These are phyloP conservation scores for Lunularia cruciata DNA, from an alignment of 225 moss, liverwort and hornwort genomes.

Conservation along the genomic window DNA sequence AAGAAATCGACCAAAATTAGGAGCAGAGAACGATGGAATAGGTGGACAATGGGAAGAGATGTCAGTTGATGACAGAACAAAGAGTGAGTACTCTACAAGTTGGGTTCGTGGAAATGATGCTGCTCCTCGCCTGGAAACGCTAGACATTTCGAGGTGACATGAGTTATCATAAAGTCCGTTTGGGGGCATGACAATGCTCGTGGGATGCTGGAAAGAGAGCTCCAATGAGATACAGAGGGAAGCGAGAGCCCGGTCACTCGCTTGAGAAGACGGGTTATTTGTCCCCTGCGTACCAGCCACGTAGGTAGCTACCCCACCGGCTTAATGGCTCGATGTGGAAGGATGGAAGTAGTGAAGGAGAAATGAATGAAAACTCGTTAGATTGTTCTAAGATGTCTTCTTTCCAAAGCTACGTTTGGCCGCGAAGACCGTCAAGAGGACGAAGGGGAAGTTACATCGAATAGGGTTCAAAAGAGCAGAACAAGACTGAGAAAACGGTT, in stretches of 20 bases:
- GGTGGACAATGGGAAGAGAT: too few relatives aligned
- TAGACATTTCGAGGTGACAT: background rate
- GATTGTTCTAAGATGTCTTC: background rate
- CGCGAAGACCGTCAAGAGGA: too few relatives aligned
- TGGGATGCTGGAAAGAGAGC: background rate
- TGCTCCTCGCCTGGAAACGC: background rate
- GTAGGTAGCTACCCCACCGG: background rate
- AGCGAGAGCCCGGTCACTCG: background rate
- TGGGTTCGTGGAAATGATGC: too few relatives aligned
- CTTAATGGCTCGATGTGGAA: background rate
- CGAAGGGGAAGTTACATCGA: too few relatives aligned
- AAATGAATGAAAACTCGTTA: background rate
- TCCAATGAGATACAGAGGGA: background rate
- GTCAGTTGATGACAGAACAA: too few relatives aligned
- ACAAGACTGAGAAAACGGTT: background rate
- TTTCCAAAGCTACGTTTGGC: background rate
- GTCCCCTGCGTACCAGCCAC: background rate
- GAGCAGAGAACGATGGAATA: too few relatives aligned
- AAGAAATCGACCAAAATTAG: too few relatives aligned
- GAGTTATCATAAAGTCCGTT: background rate
- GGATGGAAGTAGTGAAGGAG: background rate
- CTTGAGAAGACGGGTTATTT: background rate
- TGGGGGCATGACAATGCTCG: background rate
- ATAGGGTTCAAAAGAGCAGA: too few relatives aligned
- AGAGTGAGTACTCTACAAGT: too few relatives aligned